Evolutionary conservation across 2,329 filamentous ascomycete genomes (phyloP).

Genomic region (Chalaropsis thielavioides): DNA sequence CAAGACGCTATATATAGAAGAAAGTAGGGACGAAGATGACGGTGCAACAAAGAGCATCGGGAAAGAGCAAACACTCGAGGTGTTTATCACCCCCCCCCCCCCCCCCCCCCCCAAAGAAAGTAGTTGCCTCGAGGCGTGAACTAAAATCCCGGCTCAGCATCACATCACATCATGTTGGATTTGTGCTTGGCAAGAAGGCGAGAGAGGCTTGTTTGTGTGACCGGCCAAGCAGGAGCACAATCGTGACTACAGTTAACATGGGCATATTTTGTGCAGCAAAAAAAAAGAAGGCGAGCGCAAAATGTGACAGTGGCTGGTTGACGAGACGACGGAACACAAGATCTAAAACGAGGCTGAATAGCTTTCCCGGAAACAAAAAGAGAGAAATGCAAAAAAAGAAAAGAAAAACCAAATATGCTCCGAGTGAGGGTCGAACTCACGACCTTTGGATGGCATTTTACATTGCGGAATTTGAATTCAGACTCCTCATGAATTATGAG

Average conservation of each 20-base stretch:
- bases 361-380: background rate
- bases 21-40: background rate
- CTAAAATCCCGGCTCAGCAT: background rate
- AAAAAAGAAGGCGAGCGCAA: too few relatives aligned
- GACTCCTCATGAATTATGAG: constrained; percentile 17
- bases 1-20: background rate
- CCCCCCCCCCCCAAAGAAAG: background rate
- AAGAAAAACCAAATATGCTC: constrained; percentile 13
- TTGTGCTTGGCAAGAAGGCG: background rate
- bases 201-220: background rate
- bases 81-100: background rate
- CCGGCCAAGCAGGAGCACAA: background rate
- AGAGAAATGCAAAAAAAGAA: background rate
- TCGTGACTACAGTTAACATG: background rate
- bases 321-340: background rate
- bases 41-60: background rate
- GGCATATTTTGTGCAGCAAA: too few relatives aligned
- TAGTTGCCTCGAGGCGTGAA: background rate
- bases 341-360: background rate
- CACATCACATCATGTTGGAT: background rate
- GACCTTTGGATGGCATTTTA: constrained; percentile 18
- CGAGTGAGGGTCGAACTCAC: constrained; percentile 19
- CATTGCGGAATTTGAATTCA: constrained; percentile 4
- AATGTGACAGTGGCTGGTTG: background rate
- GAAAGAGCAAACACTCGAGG: background rate